These are phyloP conservation scores for Begonia peltatifolia DNA, from an alignment of 306 rosid species.

Conservation along the genomic window DNA sequence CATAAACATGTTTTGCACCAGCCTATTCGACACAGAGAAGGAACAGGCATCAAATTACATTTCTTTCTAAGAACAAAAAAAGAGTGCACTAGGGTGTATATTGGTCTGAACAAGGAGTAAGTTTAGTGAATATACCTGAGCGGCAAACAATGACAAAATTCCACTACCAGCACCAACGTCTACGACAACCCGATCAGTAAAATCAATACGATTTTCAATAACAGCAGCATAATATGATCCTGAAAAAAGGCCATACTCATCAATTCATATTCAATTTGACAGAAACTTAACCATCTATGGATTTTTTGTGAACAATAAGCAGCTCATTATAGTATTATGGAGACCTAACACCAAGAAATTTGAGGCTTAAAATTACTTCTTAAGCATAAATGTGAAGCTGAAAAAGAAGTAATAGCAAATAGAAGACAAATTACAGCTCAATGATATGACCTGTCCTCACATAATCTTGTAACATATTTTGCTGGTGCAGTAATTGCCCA, in stretches of 20 bases:
- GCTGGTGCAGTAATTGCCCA: constrained; percentile 91
- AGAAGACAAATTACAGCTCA: constrained; percentile 7
- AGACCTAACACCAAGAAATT: not conserved
- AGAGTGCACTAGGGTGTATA: not conserved
- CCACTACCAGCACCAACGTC: constrained; percentile 99
- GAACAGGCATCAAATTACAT: not conserved
- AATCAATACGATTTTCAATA: constrained; percentile 77
- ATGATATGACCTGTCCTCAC: constrained; percentile 74
- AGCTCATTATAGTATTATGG: not conserved
- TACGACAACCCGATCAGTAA: constrained; percentile 72
- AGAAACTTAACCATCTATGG: too few relatives aligned
- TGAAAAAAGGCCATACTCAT: constrained; percentile 15
- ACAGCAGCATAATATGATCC: constrained; percentile 93
- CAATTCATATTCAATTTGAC: too few relatives aligned
- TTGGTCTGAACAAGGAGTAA: constrained; percentile 1
- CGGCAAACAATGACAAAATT: constrained; percentile 91
- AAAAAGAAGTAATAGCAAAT: not conserved
- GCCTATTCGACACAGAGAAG: constrained; percentile 33
- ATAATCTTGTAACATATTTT: constrained; percentile 93
- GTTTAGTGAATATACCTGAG: constrained; percentile 46
- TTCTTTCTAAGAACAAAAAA: not conserved
- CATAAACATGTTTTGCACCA: constrained; percentile 98
- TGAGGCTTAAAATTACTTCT: not conserved
- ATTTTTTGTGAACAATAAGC: not conserved
- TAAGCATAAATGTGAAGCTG: not conserved